A percentile compares a stretch with the other conserved stretches of the same genome.
Evolutionary conservation across 305 asterid genomes (phyloP).

Genomic region (Fraxinus latifolia): DNA sequence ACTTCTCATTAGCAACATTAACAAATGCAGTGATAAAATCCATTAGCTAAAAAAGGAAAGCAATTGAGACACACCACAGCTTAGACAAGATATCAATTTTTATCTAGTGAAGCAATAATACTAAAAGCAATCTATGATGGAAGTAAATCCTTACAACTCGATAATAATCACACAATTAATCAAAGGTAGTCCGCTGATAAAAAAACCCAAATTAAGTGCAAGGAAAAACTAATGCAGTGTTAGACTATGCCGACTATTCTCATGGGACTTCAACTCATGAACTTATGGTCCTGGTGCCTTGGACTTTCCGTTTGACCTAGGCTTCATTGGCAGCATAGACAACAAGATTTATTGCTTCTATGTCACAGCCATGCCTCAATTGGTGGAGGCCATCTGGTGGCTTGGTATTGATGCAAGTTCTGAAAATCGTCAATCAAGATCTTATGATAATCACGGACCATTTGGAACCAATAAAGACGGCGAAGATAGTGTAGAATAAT

Average conservation of each 20-base stretch:
- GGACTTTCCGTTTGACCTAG: background rate
- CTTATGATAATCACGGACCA: background rate
- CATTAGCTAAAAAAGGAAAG: background rate
- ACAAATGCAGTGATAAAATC: background rate
- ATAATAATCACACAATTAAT: background rate
- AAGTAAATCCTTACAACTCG: background rate
- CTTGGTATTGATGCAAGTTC: background rate
- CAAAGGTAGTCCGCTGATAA: background rate
- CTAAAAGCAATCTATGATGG: background rate
- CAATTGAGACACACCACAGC: background rate
- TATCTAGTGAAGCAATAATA: background rate
- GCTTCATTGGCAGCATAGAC: background rate
- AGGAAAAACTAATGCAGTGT: background rate
- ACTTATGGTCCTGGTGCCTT: background rate
- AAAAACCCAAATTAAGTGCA: background rate
- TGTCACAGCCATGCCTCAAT: background rate
- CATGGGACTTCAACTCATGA: background rate
- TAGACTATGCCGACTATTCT: background rate
- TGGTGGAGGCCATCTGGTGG: background rate
- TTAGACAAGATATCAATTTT: background rate
- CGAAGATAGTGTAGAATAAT: background rate
- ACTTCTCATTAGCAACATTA: background rate
- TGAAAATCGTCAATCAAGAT: background rate
- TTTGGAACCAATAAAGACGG: background rate
- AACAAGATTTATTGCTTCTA: background rate